phyloP scores from a whole-genome alignment of 1,284 basidiomycete species.

The Malassezia yamatoensis region DNA sequence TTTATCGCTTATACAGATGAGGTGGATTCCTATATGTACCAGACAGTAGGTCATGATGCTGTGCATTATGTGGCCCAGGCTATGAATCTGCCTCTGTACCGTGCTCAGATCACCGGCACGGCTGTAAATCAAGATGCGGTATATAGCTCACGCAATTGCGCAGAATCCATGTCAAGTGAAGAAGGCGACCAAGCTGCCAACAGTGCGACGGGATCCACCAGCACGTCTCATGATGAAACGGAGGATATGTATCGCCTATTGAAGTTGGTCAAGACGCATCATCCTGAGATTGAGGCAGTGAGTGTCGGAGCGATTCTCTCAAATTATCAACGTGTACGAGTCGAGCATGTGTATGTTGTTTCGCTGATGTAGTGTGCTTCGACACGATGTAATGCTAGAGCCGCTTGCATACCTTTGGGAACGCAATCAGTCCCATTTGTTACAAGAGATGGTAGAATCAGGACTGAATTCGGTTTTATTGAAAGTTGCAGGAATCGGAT shows the following conservation, averaged over 20 bases:
- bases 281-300: conserved; percentile 76
- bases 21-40: conserved; percentile 96
- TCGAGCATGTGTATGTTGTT: conserved; percentile 72
- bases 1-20: conserved; percentile 60
- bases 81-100: conserved; percentile 74
- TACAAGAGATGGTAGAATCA: conserved; percentile 73
- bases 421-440: conserved; percentile 68
- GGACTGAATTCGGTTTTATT: conserved; percentile 77
- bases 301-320: conserved; percentile 94
- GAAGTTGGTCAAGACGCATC: conserved; percentile 56
- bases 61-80: conserved; percentile 77
- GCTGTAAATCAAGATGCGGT: conserved; percentile 72
- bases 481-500: conserved; percentile 90
- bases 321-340: conserved; percentile 89
- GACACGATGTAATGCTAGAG: conserved; percentile 60
- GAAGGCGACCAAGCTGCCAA: conserved; percentile 48
- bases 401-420: conserved; percentile 90
- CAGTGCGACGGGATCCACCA: too few relatives aligned
- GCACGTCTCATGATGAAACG: conserved; percentile 63
- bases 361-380: conserved; percentile 3
- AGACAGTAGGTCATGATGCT: conserved; percentile 91
- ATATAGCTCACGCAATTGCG: conserved; percentile 59
- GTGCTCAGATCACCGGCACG: conserved; percentile 66
- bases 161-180: conserved; percentile 45
- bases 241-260: conserved; percentile 83